Conservation (phyloP, 768 basidiomycete genomes). For the Psilocybe azurescens region DNA sequence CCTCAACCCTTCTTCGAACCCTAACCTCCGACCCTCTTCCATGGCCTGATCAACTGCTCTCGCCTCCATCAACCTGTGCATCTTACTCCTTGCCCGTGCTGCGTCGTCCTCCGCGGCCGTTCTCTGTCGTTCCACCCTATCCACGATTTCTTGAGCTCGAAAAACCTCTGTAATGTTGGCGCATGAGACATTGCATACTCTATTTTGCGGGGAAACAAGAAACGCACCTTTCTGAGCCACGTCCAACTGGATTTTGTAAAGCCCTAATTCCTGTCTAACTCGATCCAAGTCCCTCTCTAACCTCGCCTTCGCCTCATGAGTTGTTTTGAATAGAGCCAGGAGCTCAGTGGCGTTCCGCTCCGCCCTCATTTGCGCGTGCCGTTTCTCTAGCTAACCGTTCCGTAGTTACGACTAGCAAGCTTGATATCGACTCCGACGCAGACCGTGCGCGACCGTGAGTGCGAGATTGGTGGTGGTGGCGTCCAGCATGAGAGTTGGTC, state of each 20-base stretch:
- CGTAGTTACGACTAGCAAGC: slow-evolving; percentile 25
- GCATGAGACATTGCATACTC: background rate
- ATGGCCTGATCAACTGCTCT: slow-evolving; percentile 53
- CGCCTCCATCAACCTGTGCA: slow-evolving; percentile 51
- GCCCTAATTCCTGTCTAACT: slow-evolving; percentile 50
- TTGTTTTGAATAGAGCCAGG: slow-evolving; percentile 34
- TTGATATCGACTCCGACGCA: slow-evolving; percentile 25
- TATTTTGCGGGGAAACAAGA: background rate
- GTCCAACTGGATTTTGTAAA: slow-evolving; percentile 64
- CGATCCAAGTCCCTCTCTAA: slow-evolving; percentile 36
- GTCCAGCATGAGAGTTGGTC: slow-evolving; percentile 23
- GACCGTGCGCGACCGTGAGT: slow-evolving; percentile 14
- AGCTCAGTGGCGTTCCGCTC: slow-evolving; percentile 38
- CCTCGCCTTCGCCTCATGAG: slow-evolving; percentile 33
- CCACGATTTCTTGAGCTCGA: slow-evolving; percentile 57
- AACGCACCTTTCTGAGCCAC: slow-evolving; percentile 54
- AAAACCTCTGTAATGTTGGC: slow-evolving; percentile 45
- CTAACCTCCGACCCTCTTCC: slow-evolving; percentile 57
- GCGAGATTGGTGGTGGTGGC: slow-evolving; percentile 10
- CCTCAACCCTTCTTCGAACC: slow-evolving; percentile 54
- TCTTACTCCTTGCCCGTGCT: slow-evolving; percentile 46
- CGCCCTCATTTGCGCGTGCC: slow-evolving; percentile 42
- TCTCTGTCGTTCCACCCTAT: slow-evolving; percentile 51
- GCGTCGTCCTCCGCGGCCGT: slow-evolving; percentile 54
- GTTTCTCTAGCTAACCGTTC: slow-evolving; percentile 39